Evolutionary conservation across 495 filamentous ascomycete species (phyloP), one percentile per base, ranked within the genome.

Genomic region (Talaromyces trachyspermus): DNA sequence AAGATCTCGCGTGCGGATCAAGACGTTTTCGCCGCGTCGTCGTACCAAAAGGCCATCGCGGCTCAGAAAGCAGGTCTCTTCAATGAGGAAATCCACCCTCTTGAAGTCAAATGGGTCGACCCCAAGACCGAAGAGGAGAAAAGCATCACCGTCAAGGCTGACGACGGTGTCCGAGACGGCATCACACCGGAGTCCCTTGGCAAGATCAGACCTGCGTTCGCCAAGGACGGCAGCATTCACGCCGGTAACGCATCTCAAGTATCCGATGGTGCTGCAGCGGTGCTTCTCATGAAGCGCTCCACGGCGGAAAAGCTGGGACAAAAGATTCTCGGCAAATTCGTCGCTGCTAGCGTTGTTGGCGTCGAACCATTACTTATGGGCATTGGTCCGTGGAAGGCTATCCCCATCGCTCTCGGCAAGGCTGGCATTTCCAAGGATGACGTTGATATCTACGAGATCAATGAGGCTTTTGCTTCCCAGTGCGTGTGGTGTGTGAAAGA

Each of bases 381-480:
- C 54, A 70, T 95, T 47, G 92, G 92, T 1, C 92, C 92, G 15
- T 95, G 89, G 85, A 89, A 89, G 64, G 90, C 92, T 24, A 96
- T 98, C 62, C 92, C 92, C 49, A 83, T 89, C 58, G 88, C 87
- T 5, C 81, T 95, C 51, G 74, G 83, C 64, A 90, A 92, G 62
- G 85, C 89, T 3, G 86, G 89, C 33, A 78, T 98, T 51, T 77
- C 74, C 52, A 89, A 86, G 69, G 85, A 91, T 38, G 92, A 97
- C 52, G 88, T 98, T 27, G 94, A 96, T 64, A 86, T 97, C 61
- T 98, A 76, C 61, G 92, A 98, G 80, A 97, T 98, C 76, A 98
- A 98, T 75, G 92, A 98, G 79, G 92, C 92, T 6, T 98, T 98
- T 63, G 92, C 92, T 12, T 84, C 77, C 45, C 92, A 98, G 75